Evolutionary conservation across 1,284 basidiomycete species (phyloP), one percentile per base, ranked within the genome.

Genomic region (Coniferiporia weirii): DNA sequence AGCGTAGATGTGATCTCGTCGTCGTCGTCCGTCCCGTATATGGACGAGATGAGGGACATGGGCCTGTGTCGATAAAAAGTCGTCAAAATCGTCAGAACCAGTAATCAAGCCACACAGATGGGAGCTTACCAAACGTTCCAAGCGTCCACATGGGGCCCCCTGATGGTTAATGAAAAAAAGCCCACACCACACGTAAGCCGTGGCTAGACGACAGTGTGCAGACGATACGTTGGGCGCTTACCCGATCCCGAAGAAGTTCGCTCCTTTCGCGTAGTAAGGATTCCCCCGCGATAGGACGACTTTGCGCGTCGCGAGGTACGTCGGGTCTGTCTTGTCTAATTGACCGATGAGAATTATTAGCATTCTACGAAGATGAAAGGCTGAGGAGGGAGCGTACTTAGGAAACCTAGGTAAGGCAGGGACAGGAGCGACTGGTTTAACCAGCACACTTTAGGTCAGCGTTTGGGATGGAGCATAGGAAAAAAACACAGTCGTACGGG

Each of bases 381-480:
- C 6, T 47, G 22, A 13, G 5, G 20, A 36, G n/a, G 6, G 13
- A n/a, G 59, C 65, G 22, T 48, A 69, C 69, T 60, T 57, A 90
- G 71, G 72, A 91, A 91, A 0, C 86, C 87, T 15, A 91, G 79
- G 66, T 91, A 91, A 13, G 89, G 88, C 43, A 91, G 75, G 0
- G 89, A 87, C 17, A 91, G 73, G 13, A 91, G 72, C 0, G 88
- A 89, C 83, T 89, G 53, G n/a, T 20, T 52, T 17, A 20, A 35
- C 51, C 50, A 40, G 53, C 19, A 50, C 4, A 32, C 19, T 32
- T 34, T 15, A 9, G 6, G 6, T 54, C 32, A 38, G 34, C 51
- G 54, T 63, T 50, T 3, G 35, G n/a, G 35, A 43, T 38, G 20
- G 17, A 38, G 50, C 9, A 36, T 15, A 2, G 19, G 19, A 54